Conservation (phyloP, 192 early-diverging fungal genomes). For the Coemansia erecta region DNA sequence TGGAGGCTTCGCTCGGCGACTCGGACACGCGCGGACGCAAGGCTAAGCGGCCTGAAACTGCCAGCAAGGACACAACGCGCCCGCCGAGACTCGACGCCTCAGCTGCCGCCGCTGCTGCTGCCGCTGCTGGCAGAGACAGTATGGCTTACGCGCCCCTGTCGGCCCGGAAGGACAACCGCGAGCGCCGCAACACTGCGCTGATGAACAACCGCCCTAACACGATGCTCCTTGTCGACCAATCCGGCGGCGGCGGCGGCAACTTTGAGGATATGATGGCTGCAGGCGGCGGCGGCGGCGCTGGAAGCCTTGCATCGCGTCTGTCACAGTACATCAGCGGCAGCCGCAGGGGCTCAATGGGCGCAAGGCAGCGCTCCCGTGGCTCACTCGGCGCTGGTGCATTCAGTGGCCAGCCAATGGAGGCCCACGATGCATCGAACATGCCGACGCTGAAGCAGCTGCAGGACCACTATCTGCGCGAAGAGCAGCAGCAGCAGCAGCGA, state of each 20-base stretch:
- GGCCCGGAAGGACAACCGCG: neutral
- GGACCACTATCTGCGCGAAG: conserved; percentile 45
- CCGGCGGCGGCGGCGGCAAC: conserved; percentile 13
- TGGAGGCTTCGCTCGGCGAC: conserved; percentile 32
- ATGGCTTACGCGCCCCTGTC: conserved; percentile 43
- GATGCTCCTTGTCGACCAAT: conserved; percentile 48
- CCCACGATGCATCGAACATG: conserved; percentile 15
- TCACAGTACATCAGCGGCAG: conserved; percentile 38
- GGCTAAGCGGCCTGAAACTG: neutral
- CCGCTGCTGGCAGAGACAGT: conserved; percentile 22
- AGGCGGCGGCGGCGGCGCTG: conserved; percentile 10
- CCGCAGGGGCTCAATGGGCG: conserved; percentile 1
- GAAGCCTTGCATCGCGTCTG: conserved; percentile 34
- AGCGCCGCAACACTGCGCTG: conserved; percentile 18
- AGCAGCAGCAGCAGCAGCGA: conserved; percentile 2
- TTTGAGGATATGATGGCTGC: conserved; percentile 8
- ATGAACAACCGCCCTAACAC: conserved; percentile 30
- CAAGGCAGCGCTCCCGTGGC: conserved; percentile 3
- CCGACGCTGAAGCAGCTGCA: conserved; percentile 52
- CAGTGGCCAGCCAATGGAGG: neutral
- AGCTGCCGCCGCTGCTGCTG: conserved; percentile 7
- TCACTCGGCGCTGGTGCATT: neutral
- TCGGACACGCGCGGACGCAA: neutral
- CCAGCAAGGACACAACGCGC: neutral
- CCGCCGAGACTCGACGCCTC: neutral